These are phyloP conservation scores for Tuber melanosporum DNA, from an alignment of 495 filamentous ascomycete species.

Conservation along the genomic window DNA sequence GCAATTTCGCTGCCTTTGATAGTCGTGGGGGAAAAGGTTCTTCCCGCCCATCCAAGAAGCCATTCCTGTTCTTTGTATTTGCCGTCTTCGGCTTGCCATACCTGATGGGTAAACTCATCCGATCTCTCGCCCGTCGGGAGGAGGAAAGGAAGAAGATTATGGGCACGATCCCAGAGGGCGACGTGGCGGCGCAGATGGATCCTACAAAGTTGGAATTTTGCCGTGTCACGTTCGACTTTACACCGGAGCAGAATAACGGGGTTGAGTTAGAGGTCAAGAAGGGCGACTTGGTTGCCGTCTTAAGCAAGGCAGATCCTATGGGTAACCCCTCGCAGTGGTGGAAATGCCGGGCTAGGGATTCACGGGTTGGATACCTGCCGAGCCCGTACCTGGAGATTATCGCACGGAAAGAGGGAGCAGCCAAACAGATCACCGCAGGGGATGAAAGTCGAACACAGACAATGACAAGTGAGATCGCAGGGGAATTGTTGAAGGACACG, in stretches of 20 bases:
- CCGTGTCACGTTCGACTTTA: constrained; percentile 87
- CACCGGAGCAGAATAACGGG: constrained; percentile 62
- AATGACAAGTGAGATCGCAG: constrained; percentile 45
- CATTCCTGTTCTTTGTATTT: constrained; percentile 88
- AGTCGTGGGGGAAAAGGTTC: constrained; percentile 51
- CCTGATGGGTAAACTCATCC: constrained; percentile 90
- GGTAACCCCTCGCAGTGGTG: constrained; percentile 95
- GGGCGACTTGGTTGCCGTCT: constrained; percentile 89
- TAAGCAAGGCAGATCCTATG: constrained; percentile 81
- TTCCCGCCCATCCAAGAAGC: constrained; percentile 78
- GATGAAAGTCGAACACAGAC: constrained; percentile 42
- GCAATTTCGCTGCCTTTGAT: constrained; percentile 83
- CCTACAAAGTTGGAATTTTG: constrained; percentile 91
- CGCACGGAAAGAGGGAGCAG: constrained; percentile 56
- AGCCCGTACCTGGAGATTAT: constrained; percentile 81
- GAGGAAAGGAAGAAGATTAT: constrained; percentile 60
- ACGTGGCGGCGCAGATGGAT: constrained; percentile 55
- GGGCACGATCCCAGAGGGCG: constrained; percentile 36
- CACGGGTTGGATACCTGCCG: constrained; percentile 83
- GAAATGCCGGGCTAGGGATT: constrained; percentile 88
- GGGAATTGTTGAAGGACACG: constrained; percentile 53
- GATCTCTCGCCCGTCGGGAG: constrained; percentile 69
- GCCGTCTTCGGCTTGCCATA: constrained; percentile 94
- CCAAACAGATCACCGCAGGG: constrained; percentile 48
- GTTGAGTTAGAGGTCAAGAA: constrained; percentile 89